phyloP scores from a whole-genome alignment of 2,329 filamentous ascomycete genomes.

The Aspergillus transmontanensis region DNA sequence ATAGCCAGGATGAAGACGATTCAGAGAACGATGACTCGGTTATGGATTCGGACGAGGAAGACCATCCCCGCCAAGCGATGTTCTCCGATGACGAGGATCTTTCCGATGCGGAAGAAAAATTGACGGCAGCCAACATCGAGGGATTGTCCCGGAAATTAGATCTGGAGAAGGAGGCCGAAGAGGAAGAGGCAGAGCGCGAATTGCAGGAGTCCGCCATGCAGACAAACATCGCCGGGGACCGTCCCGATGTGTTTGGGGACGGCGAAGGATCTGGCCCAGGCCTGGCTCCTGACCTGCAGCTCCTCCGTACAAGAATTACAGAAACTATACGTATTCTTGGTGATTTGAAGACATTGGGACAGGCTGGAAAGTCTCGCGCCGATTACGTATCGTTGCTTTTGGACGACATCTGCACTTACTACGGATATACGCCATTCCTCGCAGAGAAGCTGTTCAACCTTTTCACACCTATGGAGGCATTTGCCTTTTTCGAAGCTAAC shows the following conservation, averaged over 20 bases:
- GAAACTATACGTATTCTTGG: slow-evolving; percentile 91
- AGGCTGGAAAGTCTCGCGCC: slow-evolving; percentile 77
- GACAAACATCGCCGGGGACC: slow-evolving; percentile 86
- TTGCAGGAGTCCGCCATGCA: slow-evolving; percentile 82
- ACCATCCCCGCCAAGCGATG: slow-evolving; percentile 64
- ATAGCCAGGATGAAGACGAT: slow-evolving; percentile 51
- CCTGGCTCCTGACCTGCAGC: slow-evolving; percentile 84
- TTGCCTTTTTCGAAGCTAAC: slow-evolving; percentile 99
- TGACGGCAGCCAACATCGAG: slow-evolving; percentile 95
- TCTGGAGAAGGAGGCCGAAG: slow-evolving; percentile 72
- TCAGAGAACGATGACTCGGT: slow-evolving; percentile 65
- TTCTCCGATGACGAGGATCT: slow-evolving; percentile 96
- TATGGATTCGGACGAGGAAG: slow-evolving; percentile 71
- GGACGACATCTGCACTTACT: slow-evolving; percentile 93
- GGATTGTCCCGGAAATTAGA: slow-evolving; percentile 87
- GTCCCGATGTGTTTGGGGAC: slow-evolving; percentile 64
- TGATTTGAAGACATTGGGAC: slow-evolving; percentile 79
- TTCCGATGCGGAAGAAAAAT: slow-evolving; percentile 82
- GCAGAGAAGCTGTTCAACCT: slow-evolving; percentile 93
- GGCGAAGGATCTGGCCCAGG: slow-evolving; percentile 58
- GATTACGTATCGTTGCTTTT: slow-evolving; percentile 88
- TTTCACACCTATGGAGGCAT: slow-evolving; percentile 89
- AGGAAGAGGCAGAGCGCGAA: slow-evolving; percentile 81
- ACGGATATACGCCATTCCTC: slow-evolving; percentile 92
- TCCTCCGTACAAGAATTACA: slow-evolving; percentile 84